These are phyloP conservation scores for Marasmius tenuissimus DNA, from an alignment of 1,284 basidiomycete species.

Conservation along the genomic window DNA sequence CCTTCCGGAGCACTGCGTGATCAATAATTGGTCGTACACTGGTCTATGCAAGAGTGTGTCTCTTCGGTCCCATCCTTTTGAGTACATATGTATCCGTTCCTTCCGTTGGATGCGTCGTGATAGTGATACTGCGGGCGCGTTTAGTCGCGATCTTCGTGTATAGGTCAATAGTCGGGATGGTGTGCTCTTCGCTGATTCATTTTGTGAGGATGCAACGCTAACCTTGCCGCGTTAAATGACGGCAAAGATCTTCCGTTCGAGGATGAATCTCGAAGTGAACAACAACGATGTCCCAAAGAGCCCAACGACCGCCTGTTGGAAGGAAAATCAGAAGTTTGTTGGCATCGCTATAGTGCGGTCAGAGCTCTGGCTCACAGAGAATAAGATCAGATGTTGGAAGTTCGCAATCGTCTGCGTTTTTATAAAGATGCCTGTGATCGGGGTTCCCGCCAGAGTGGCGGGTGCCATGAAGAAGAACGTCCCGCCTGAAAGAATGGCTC, in stretches of 20 bases:
- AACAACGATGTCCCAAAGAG: neutral
- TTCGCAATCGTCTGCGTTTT: conserved; percentile 14
- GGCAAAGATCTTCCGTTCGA: neutral
- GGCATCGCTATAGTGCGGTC: neutral
- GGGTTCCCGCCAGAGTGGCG: conserved; percentile 22
- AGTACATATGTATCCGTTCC: neutral
- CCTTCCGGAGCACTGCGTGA: neutral
- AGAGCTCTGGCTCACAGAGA: conserved; percentile 17
- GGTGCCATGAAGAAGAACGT: conserved; percentile 19
- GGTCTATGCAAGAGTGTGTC: neutral
- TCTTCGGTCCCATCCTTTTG: neutral
- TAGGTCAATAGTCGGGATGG: too few species aligned
- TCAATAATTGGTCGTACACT: neutral
- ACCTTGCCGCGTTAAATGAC: neutral
- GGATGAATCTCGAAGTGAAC: neutral
- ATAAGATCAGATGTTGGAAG: conserved; percentile 23
- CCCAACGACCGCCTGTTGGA: neutral
- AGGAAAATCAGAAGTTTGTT: neutral
- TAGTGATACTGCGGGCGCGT: neutral
- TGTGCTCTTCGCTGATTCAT: too few species aligned
- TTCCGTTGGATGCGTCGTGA: too few species aligned
- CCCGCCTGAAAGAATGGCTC: neutral
- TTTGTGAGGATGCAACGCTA: too few species aligned
- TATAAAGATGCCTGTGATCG: conserved; percentile 22
- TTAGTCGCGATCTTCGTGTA: neutral